Base-by-base conservation (phyloP, 345 rosid genomes). In the Linum tenue region DNA sequence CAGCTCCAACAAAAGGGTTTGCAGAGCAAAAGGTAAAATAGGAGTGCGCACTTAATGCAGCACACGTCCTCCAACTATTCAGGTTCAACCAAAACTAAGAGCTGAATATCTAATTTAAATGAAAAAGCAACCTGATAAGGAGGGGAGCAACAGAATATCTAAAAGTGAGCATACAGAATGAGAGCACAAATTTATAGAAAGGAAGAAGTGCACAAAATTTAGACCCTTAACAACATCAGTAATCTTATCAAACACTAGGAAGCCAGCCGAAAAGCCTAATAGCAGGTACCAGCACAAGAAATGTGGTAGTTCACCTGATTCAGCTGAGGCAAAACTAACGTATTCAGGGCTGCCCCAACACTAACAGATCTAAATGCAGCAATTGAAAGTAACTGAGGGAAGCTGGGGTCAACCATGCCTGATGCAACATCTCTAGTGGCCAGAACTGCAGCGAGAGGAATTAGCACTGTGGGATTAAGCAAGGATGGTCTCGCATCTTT, bases 401-500 rank as follows among this genome's bases (percentile, higher is more conserved):
- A 78, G 79, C 83, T 78, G 69, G 99, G 96, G 80, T 88, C 89
- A 70, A 94, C 80, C 11, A 86, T 64, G 70, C 88, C 84, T 39
- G 97, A 83, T 71, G 90, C 96, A 81, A 87, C 97, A 76, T 94
- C 97, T 69, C 97, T 97, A 63, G 89, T 75, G 65, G 90, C 95
- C 67, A 94, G 76, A 72, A 88, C 72, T 69, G 86, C 88, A 70
- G 88, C 77, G 42, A 94, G 76, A 37, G 95, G 88, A 42, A 94
- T 72, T 55, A 90, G 74, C 70, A 80, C 60, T 56, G 88, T 70
- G 3, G 96, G 97, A 65, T 69, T 76, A 69, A 83, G 83, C 39
- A 90, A 72, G 62, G 84, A 73, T 51, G 72, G 68, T 65, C 73
- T 86, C 78, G 81, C 83, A 11, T 88, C 91, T 79, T 83, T 85